phyloP scores from a whole-genome alignment of 345 rosid species.

The Schrenkiella parvula region DNA sequence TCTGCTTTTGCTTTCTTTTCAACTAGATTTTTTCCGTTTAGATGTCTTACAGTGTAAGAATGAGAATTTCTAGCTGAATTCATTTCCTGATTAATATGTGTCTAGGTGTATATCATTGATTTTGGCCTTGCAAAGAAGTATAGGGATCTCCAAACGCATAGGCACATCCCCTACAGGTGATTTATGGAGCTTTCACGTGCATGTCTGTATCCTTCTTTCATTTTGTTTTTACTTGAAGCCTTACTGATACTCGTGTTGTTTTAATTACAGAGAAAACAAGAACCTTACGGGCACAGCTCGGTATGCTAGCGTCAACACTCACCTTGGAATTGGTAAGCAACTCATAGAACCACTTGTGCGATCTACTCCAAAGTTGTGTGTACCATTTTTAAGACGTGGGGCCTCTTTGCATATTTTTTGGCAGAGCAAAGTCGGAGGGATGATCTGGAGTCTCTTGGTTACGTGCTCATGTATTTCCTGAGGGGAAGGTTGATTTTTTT shows the following conservation, averaged over 20 bases:
- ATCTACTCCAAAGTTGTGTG: neutral
- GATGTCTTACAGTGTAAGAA: neutral
- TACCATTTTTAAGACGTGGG: neutral
- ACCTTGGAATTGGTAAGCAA: slow-evolving; percentile 72
- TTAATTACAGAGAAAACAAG: slow-evolving; percentile 63
- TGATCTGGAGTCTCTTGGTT: slow-evolving; percentile 91
- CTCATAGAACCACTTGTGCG: slow-evolving; percentile 1
- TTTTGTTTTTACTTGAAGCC: neutral
- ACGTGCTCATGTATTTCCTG: slow-evolving; percentile 80
- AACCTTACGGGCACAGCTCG: slow-evolving; percentile 91
- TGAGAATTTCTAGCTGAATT: neutral
- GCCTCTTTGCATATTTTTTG: slow-evolving; percentile 5
- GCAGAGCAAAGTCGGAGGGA: slow-evolving; percentile 92
- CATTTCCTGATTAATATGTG: slow-evolving; percentile 1
- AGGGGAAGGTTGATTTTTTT: slow-evolving; percentile 61
- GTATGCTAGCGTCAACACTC: slow-evolving; percentile 88
- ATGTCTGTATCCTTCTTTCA: neutral
- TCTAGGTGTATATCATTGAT: slow-evolving; percentile 75
- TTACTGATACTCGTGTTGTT: neutral
- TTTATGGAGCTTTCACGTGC: slow-evolving; percentile 1
- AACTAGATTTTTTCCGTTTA: neutral
- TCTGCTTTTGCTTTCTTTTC: neutral
- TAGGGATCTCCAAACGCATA: slow-evolving; percentile 87
- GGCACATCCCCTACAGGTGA: slow-evolving; percentile 84
- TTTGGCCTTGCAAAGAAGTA: slow-evolving; percentile 90